A percentile compares a stretch with the other conserved stretches of the same genome.
phyloP scores from a whole-genome alignment of 139 green algal genomes.

The Monoraphidium neglectum region DNA sequence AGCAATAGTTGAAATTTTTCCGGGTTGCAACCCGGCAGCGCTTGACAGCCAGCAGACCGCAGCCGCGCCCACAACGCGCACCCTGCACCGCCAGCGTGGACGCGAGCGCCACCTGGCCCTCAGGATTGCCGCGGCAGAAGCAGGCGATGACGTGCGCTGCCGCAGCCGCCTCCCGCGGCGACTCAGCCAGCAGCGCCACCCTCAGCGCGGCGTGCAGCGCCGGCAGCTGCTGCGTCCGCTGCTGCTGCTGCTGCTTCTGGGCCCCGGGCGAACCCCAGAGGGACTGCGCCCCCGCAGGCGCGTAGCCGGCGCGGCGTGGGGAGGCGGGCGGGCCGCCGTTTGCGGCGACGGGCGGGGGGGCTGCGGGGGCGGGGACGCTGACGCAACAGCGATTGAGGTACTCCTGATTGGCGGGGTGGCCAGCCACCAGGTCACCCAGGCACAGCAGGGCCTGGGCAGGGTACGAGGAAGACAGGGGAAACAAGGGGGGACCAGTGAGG shows the following conservation, averaged over 20 bases:
- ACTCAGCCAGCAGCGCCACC: not conserved
- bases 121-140: conserved; percentile 6
- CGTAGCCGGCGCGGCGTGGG: too few species aligned
- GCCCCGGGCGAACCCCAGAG: not conserved
- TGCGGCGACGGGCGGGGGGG: too few species aligned
- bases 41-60: too few species aligned
- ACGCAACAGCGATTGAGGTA: not conserved
- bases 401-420: not conserved
- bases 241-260: not conserved
- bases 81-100: not conserved
- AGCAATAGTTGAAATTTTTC: too few species aligned
- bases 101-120: not conserved
- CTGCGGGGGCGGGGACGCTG: too few species aligned
- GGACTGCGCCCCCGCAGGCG: too few species aligned
- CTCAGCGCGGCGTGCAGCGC: not conserved
- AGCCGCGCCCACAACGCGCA: not conserved
- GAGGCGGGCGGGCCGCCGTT: too few species aligned
- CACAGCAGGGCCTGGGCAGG: not conserved
- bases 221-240: conserved; percentile 17
- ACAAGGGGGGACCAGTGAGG: too few species aligned
- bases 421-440: not conserved
- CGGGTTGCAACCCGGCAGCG: too few species aligned
- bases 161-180: not conserved
- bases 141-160: not conserved
- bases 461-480: too few species aligned